A percentile compares a stretch with the other conserved stretches of the same genome.
Evolutionary conservation across 1,284 basidiomycete species (phyloP).

Genomic region (Fistulinella cinereoalba): DNA sequence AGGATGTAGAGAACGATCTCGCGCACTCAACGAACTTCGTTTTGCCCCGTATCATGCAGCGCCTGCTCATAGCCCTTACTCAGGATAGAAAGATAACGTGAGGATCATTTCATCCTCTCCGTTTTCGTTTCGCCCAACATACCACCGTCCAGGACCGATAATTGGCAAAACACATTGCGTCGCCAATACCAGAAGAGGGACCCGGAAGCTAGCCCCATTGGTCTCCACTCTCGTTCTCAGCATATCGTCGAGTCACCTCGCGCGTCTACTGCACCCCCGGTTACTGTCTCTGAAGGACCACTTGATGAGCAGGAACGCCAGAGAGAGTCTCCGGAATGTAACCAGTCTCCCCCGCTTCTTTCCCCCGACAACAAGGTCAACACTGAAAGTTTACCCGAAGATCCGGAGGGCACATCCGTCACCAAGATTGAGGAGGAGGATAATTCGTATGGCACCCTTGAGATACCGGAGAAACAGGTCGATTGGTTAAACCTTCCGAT

Average conservation of each 20-base stretch:
- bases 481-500: constrained; percentile 71
- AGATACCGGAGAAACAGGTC: constrained; percentile 22
- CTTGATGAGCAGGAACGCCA: constrained; percentile 9
- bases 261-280: constrained; percentile 23
- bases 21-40: constrained; percentile 55
- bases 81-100: constrained; percentile 79
- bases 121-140: constrained; percentile 12
- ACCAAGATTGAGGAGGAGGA: constrained; percentile 29
- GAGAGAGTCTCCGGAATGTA: constrained; percentile 2
- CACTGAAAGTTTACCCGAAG: constrained; percentile 1
- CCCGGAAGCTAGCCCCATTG: constrained; percentile 68
- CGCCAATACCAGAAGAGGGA: constrained; percentile 70
- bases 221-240: constrained; percentile 37
- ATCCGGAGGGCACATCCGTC: background rate
- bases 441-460: constrained; percentile 11
- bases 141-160: constrained; percentile 51
- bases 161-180: constrained; percentile 71
- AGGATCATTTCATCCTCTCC: constrained; percentile 32
- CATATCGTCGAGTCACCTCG: constrained; percentile 27
- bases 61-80: constrained; percentile 68
- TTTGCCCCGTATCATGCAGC: constrained; percentile 69
- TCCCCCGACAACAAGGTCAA: constrained; percentile 1
- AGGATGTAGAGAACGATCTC: constrained; percentile 80
- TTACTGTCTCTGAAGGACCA: constrained; percentile 8
- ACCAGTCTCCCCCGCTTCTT: background rate